phyloP scores from a whole-genome alignment of 441 rosid genomes.

The Bruguiera hainesii region DNA sequence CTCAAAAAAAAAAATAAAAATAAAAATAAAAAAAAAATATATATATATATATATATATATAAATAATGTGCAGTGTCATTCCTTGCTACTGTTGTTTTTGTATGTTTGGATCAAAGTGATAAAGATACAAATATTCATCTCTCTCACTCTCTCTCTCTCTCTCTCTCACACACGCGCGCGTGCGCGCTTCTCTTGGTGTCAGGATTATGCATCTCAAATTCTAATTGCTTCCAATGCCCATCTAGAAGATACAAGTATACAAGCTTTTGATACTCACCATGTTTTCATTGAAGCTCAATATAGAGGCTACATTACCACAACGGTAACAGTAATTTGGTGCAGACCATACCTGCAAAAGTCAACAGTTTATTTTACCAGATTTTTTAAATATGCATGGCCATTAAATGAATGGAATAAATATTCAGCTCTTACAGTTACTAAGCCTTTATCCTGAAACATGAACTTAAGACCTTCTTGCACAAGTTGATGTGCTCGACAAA shows the following conservation, averaged over 20 bases:
- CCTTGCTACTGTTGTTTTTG: too few species aligned
- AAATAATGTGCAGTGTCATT: too few species aligned
- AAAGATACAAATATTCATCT: too few species aligned
- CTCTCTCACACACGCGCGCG: too few species aligned
- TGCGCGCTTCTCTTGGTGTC: too few species aligned
- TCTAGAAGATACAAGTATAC: background rate
- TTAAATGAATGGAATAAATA: background rate
- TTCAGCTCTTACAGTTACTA: slow-evolving; percentile 73
- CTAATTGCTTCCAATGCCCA: background rate
- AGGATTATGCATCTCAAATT: background rate
- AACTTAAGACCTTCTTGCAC: slow-evolving; percentile 99
- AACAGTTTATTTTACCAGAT: slow-evolving; percentile 23
- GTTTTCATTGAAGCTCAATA: slow-evolving; percentile 95
- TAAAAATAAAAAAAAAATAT: too few species aligned
- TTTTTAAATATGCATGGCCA: slow-evolving; percentile 10
- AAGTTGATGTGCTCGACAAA: slow-evolving; percentile 99
- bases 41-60: too few species aligned
- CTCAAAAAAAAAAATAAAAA: too few species aligned
- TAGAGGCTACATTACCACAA: slow-evolving; percentile 98
- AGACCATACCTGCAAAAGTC: slow-evolving; percentile 85
- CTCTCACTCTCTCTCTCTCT: too few species aligned
- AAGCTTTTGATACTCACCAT: slow-evolving; percentile 60
- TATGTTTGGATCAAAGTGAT: too few species aligned
- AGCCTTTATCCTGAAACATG: slow-evolving; percentile 99
- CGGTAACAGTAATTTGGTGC: slow-evolving; percentile 99